phyloP scores from a whole-genome alignment of 2,329 filamentous ascomycete species.

The Neoscytalidium dimidiatum region DNA sequence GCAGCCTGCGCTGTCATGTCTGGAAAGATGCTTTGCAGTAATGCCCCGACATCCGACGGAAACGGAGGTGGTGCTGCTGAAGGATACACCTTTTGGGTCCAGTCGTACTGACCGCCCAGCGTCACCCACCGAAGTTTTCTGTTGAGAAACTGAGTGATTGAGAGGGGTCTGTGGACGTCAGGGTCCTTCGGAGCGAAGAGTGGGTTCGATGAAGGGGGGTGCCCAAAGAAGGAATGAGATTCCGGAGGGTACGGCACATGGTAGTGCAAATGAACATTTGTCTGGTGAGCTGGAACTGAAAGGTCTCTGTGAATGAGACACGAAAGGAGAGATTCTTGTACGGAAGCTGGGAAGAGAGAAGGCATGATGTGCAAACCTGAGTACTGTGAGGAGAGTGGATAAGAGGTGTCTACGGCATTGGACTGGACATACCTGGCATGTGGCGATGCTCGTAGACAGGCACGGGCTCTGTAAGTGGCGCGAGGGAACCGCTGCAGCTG shows the following conservation, averaged over 20 bases:
- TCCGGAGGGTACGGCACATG: slow-evolving; percentile 61
- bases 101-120: slow-evolving; percentile 93
- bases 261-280: slow-evolving; percentile 88
- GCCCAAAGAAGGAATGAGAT: slow-evolving; percentile 53
- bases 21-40: slow-evolving; percentile 73
- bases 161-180: slow-evolving; percentile 71
- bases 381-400: not conserved
- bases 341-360: slow-evolving; percentile 66
- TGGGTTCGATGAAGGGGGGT: slow-evolving; percentile 22
- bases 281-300: slow-evolving; percentile 71
- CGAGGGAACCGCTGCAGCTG: slow-evolving; percentile 23
- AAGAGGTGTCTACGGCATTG: not conserved
- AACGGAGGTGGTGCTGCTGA: slow-evolving; percentile 67
- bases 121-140: slow-evolving; percentile 92
- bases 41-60: slow-evolving; percentile 68
- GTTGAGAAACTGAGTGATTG: slow-evolving; percentile 68
- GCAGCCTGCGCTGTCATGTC: slow-evolving; percentile 80
- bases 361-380: slow-evolving; percentile 79
- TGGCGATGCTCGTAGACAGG: slow-evolving; percentile 63
- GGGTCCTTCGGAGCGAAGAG: slow-evolving; percentile 65
- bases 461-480: slow-evolving; percentile 18
- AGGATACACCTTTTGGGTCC: slow-evolving; percentile 85
- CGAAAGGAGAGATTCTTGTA: slow-evolving; percentile 71
- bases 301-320: slow-evolving; percentile 78
- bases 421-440: slow-evolving; percentile 61